Conservation (phyloP, 495 filamentous ascomycete genomes). For the Cudoniella acicularis region DNA sequence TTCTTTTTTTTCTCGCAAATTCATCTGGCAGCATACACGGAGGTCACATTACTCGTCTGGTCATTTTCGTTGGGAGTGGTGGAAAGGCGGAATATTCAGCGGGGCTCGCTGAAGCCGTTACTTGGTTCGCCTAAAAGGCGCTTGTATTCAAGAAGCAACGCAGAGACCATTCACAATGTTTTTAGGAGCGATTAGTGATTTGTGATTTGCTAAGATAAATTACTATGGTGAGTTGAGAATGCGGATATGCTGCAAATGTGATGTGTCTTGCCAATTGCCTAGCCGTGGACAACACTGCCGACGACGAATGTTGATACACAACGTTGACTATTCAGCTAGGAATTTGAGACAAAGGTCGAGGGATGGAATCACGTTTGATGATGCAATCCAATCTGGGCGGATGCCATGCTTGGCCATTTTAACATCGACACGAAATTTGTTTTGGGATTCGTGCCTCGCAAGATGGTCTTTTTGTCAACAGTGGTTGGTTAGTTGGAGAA, state of each 20-base stretch:
- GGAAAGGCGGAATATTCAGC: neutral
- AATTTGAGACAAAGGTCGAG: no score
- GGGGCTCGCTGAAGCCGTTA: neutral
- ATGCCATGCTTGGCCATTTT: no score
- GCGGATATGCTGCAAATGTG: neutral
- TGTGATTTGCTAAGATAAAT: neutral
- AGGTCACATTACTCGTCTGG: slow-evolving; percentile 9
- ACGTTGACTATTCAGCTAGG: no score
- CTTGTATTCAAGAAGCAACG: neutral
- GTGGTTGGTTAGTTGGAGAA: no score
- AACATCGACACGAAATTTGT: no score
- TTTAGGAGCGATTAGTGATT: no score
- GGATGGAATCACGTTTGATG: no score
- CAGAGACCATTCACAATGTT: neutral
- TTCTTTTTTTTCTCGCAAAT: slow-evolving; percentile 9
- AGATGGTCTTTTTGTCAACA: no score
- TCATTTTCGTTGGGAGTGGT: slow-evolving; percentile 4
- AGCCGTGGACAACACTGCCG: neutral
- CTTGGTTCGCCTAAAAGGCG: neutral
- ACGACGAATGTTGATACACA: no score
- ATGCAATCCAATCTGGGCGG: no score
- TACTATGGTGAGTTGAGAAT: no score
- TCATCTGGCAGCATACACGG: slow-evolving; percentile 23
- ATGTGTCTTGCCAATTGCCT: neutral
- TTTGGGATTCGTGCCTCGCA: no score